Percentiles rank a stretch among this genome's conserved stretches.
These are phyloP conservation scores for Colletotrichum melonis DNA, from an alignment of 2,329 filamentous ascomycete genomes.

Conservation along the genomic window DNA sequence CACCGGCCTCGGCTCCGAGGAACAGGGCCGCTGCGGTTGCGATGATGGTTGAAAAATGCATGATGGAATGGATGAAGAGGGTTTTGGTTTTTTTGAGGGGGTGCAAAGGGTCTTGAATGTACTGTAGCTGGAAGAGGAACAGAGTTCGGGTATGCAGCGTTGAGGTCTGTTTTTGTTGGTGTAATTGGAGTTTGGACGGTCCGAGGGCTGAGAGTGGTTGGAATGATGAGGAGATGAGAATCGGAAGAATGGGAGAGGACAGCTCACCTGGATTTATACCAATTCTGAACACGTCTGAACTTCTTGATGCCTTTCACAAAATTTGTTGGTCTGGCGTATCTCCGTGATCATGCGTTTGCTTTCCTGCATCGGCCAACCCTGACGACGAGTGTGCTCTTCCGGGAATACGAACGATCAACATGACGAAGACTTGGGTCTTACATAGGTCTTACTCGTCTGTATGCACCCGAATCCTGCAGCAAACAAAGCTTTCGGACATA, in stretches of 20 bases:
- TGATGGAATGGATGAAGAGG: not conserved
- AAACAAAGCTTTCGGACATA: conserved; percentile 12
- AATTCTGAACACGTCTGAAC: not conserved
- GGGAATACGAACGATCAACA: conserved; percentile 21
- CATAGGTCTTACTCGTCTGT: conserved; percentile 24
- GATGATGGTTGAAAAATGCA: not conserved
- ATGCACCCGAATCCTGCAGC: conserved; percentile 1
- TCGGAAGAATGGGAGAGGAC: not conserved
- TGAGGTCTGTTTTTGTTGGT: not conserved
- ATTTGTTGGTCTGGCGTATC: not conserved
- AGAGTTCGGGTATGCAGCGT: not conserved
- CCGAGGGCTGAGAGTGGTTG: not conserved
- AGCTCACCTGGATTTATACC: not conserved
- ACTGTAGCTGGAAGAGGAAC: not conserved
- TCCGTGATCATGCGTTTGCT: not conserved
- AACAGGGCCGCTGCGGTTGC: not conserved
- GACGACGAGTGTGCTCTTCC: not conserved
- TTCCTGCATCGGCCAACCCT: not conserved
- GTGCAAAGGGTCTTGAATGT: not conserved
- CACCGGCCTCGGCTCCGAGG: conserved; percentile 6
- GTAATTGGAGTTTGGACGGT: not conserved
- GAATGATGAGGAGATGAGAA: not conserved
- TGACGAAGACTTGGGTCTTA: conserved; percentile 4
- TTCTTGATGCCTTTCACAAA: not conserved
- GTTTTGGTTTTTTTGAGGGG: not conserved